These are phyloP conservation scores for Pseudocohnilembus persalinus DNA, from an alignment of 169 alveolate species.

Conservation along the genomic window DNA sequence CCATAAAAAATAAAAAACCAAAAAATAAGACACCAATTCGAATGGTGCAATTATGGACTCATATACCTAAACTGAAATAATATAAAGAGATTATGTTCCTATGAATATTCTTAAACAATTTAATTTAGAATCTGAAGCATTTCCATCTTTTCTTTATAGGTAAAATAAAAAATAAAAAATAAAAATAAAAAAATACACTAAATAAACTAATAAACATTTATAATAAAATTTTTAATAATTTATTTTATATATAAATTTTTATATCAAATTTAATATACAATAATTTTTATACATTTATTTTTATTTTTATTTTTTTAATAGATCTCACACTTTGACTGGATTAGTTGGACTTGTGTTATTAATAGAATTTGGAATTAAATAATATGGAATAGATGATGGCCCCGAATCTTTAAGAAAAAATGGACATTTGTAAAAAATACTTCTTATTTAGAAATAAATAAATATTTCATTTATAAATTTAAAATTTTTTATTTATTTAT, in stretches of 20 bases:
- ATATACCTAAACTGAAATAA: slow-evolving; percentile 9
- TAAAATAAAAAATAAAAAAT: slow-evolving; percentile 12
- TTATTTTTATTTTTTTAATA: not conserved
- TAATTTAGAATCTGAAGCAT: slow-evolving; percentile 34
- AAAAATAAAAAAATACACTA: not conserved
- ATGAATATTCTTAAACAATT: slow-evolving; percentile 19
- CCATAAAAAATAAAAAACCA: no score
- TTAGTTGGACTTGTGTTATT: not conserved
- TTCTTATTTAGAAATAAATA: no score
- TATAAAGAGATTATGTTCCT: slow-evolving; percentile 44
- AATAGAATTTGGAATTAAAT: not conserved
- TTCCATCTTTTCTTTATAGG: slow-evolving; percentile 21
- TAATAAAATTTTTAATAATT: no score
- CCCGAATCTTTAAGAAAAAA: not conserved
- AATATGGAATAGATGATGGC: not conserved
- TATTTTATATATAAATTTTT: no score
- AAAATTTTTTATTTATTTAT: no score
- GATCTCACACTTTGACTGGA: slow-evolving; percentile 1
- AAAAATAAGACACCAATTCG: no score
- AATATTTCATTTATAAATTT: no score
- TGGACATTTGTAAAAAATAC: not conserved
- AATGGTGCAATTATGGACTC: no score
- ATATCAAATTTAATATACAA: no score
- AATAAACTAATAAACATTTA: no score
- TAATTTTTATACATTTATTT: no score